These are phyloP conservation scores for Carex parvula DNA, from an alignment of 176 grass and related monocot species.

Conservation along the genomic window DNA sequence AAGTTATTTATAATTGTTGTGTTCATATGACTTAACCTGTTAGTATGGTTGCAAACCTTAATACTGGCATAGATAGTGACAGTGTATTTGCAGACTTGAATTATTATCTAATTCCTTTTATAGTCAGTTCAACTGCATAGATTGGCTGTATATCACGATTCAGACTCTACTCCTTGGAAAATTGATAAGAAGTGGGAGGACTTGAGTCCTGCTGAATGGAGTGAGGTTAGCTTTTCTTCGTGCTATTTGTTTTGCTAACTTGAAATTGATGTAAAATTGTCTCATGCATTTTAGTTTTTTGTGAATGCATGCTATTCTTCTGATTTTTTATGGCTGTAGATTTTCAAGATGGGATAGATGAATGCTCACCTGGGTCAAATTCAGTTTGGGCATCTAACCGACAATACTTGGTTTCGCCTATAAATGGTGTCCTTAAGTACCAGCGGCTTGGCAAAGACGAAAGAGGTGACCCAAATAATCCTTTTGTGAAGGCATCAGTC, in stretches of 20 bases:
- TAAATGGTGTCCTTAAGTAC: slow-evolving; percentile 99
- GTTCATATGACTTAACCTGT: neutral
- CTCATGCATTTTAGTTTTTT: neutral
- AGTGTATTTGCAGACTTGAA: neutral
- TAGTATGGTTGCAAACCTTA: neutral
- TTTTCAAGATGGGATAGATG: slow-evolving; percentile 88
- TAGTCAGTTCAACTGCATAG: slow-evolving; percentile 85
- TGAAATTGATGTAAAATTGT: neutral
- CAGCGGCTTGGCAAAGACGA: slow-evolving; percentile 87
- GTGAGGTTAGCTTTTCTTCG: slow-evolving; percentile 52
- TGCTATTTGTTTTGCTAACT: neutral
- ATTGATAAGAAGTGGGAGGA: slow-evolving; percentile 90
- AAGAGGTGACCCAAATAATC: slow-evolving; percentile 58
- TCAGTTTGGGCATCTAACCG: slow-evolving; percentile 62
- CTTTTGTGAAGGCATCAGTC: slow-evolving; percentile 88
- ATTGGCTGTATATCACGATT: slow-evolving; percentile 91
- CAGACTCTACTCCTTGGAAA: slow-evolving; percentile 68
- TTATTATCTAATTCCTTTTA: slow-evolving; percentile 33
- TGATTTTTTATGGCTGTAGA: slow-evolving; percentile 36
- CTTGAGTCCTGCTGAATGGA: slow-evolving; percentile 79
- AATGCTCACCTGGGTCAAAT: slow-evolving; percentile 28
- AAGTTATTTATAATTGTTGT: neutral
- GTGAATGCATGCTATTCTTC: neutral
- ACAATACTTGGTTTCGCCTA: slow-evolving; percentile 86
- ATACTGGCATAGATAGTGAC: neutral